Base-by-base conservation (phyloP, 495 filamentous ascomycete genomes). In the Aspergillus diversus region DNA sequence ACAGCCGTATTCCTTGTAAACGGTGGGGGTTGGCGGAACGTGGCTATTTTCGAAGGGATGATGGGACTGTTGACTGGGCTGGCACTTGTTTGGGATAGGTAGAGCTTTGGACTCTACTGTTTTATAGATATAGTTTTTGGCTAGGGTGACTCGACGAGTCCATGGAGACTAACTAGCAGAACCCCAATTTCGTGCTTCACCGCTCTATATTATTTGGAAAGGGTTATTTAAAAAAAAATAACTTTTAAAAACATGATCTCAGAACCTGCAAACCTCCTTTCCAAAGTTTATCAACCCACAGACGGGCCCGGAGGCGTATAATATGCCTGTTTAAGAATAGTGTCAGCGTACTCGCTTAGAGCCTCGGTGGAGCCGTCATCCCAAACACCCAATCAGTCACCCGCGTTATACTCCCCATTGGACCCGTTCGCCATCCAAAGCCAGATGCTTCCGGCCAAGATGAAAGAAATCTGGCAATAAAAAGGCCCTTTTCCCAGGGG, bases 21-120 rank as follows among this genome's bases (percentile, higher is more conserved):
- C 60, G 62, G 62, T 5, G 62, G 5, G 52, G 63, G 51, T 47
- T 68, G 66, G 66, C 37, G 33, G 2, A 47, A 17, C 17, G 55
- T 63, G 37, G 66, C 66, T 11, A 55, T 34, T 31, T 68, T 62
- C 34, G 66, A 68, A 51, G 31, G 48, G 16, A 34, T 50, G 0
- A 68, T 69, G 63, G 63, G 55, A 46, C 7, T 59, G 1, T 12
- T 59, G 46, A 55, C 52, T 55, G 48, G 60, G 33, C 48, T 47
- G 34, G 63, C 66, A 15, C 57, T 69, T 35, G 3, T 59, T 37
- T 69, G 60, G 66, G 63, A 66, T 33, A 11, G 48, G 16, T 61
- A 43, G 21, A 27, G 21, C 21, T 27, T 1, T 27, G 21, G 21
- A 27, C 21, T 27, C 1, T 27, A 27, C 21, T 27, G 21, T 1